Conservation (phyloP, 2,329 filamentous ascomycete species). For the Zymoseptoria tritici region DNA sequence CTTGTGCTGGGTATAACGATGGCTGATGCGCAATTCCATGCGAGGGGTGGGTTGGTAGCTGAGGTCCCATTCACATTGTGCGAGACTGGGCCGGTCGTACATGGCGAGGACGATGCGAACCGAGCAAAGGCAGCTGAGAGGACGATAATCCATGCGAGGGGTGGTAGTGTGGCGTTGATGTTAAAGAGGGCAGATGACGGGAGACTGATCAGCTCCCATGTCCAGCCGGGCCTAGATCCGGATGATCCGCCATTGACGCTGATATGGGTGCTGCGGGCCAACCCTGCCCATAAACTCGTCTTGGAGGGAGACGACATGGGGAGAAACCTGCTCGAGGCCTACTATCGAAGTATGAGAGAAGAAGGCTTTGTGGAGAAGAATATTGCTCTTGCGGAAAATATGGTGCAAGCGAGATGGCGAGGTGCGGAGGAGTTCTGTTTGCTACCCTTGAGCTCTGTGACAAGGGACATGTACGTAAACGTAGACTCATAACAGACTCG, state of each 20-base stretch:
- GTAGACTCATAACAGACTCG: conserved; percentile 6
- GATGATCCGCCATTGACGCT: conserved; percentile 16
- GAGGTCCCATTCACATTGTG: conserved; percentile 18
- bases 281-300: conserved; percentile 6
- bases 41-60: neutral
- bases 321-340: conserved; percentile 10
- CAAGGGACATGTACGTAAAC: conserved; percentile 12
- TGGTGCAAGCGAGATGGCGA: conserved; percentile 10
- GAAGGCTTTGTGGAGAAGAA: conserved; percentile 18
- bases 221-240: conserved; percentile 18
- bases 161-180: conserved; percentile 17
- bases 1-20: conserved; percentile 15
- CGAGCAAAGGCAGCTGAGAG: conserved; percentile 6
- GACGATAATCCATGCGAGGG: conserved; percentile 14
- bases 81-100: conserved; percentile 14
- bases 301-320: conserved; percentile 6
- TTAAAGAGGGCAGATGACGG: conserved; percentile 6
- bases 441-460: conserved; percentile 13
- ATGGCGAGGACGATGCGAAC: conserved; percentile 2
- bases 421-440: conserved; percentile 10
- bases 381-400: conserved; percentile 14
- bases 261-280: conserved; percentile 18
- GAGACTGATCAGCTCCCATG: conserved; percentile 13
- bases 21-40: conserved; percentile 9
- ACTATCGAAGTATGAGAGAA: conserved; percentile 18